Percentiles rank a stretch among this genome's conserved stretches.
Conservation (phyloP, 257 asterid genomes). For the Solanum tacnaense region DNA sequence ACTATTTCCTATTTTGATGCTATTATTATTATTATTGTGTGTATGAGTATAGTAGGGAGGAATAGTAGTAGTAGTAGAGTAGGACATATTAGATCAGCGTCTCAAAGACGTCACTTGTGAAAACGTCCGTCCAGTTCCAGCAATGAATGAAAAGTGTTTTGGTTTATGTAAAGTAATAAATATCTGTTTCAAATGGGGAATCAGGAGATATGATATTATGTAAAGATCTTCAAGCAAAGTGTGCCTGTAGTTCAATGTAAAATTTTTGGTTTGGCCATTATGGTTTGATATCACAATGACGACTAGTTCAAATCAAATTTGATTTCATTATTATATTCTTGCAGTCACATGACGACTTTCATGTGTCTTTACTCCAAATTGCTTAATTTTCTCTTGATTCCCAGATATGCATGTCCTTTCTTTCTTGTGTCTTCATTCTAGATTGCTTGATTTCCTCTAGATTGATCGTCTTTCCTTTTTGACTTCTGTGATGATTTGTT, state of each 20-base stretch:
- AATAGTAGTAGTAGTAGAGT: not conserved
- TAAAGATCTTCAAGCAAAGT: no score
- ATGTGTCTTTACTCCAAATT: no score
- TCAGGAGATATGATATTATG: no score
- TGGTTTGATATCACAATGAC: not conserved
- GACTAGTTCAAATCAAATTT: not conserved
- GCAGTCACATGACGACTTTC: not conserved
- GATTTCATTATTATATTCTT: not conserved
- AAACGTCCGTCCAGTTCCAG: not conserved
- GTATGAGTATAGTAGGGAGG: not conserved
- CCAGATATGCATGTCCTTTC: not conserved
- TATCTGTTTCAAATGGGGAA: no score
- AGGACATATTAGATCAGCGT: not conserved
- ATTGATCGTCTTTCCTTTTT: not conserved
- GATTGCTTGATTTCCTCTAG: not conserved
- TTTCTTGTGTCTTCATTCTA: not conserved
- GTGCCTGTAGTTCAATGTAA: no score
- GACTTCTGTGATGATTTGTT: no score
- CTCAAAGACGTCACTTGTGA: not conserved
- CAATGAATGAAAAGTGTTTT: not conserved
- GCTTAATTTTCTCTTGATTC: not conserved
- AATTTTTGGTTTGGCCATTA: not conserved
- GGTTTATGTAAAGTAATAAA: not conserved
- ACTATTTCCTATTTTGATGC: not conserved
- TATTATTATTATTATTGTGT: not conserved